Percentiles rank a stretch among this genome's conserved stretches.
These are phyloP conservation scores for Sonneratia alba DNA, from an alignment of 345 rosid genomes.

Conservation along the genomic window DNA sequence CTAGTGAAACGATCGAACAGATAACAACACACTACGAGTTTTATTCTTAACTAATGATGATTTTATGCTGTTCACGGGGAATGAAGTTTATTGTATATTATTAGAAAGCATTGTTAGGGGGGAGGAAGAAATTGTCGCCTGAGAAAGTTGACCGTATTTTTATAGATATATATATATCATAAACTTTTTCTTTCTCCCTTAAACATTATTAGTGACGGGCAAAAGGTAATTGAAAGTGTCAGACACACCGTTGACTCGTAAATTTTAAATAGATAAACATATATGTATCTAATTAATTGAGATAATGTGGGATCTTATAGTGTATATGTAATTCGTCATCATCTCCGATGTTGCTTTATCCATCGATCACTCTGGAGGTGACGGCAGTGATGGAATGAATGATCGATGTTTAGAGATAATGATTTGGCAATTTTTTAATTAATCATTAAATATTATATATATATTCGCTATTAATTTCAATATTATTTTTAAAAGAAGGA, in stretches of 20 bases:
- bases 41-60: too few species aligned
- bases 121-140: too few species aligned
- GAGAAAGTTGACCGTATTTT: neutral
- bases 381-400: neutral
- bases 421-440: neutral
- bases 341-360: neutral
- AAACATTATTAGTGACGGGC: neutral
- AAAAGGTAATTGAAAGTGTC: neutral
- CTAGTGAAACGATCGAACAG: too few species aligned
- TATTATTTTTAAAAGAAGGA: too few species aligned
- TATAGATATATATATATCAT: neutral
- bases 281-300: too few species aligned
- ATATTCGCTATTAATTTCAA: too few species aligned
- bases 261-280: neutral
- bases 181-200: neutral
- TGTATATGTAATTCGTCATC: neutral
- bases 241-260: neutral
- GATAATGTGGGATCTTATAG: too few species aligned
- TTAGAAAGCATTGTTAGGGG: too few species aligned
- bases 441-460: too few species aligned
- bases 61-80: too few species aligned
- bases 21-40: too few species aligned
- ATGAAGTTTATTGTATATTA: too few species aligned
- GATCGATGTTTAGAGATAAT: neutral
- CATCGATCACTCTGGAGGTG: neutral